phyloP scores from a whole-genome alignment of 2,329 filamentous ascomycete genomes.

The Ophiostoma ips region DNA sequence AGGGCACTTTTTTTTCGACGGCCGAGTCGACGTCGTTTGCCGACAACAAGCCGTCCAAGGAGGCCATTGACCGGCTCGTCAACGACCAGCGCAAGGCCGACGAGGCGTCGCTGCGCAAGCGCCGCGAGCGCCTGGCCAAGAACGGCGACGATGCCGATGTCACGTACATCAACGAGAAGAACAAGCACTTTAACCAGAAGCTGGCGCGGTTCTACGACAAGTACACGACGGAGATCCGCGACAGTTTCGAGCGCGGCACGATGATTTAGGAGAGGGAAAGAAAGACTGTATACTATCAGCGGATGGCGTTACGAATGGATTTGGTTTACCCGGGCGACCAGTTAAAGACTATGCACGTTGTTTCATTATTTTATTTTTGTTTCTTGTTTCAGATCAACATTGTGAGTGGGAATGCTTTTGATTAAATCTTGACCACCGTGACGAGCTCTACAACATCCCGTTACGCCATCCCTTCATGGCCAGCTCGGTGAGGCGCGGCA shows the following conservation, averaged over 20 bases:
- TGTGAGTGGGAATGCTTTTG: too few species aligned
- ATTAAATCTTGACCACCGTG: too few species aligned
- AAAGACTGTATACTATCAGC: background rate
- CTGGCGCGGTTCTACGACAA: conserved; percentile 93
- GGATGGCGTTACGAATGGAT: background rate
- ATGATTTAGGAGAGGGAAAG: conserved; percentile 65
- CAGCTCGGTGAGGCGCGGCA: conserved; percentile 65
- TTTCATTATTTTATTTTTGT: background rate
- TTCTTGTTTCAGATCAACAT: too few species aligned
- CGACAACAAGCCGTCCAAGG: conserved; percentile 76
- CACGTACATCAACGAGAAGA: conserved; percentile 99
- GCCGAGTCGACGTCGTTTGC: conserved; percentile 69
- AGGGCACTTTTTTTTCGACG: conserved; percentile 82
- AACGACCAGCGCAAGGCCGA: conserved; percentile 79
- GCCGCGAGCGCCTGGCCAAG: conserved; percentile 61
- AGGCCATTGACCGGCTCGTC: conserved; percentile 77
- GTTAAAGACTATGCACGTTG: background rate
- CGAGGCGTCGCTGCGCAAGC: conserved; percentile 72
- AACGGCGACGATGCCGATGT: conserved; percentile 81
- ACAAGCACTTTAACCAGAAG: conserved; percentile 99
- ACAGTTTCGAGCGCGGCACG: conserved; percentile 93
- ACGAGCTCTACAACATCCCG: conserved; percentile 84
- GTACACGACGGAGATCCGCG: conserved; percentile 91
- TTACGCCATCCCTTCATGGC: conserved; percentile 78
- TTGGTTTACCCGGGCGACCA: background rate